Percentiles rank a stretch among this genome's conserved stretches.
Evolutionary conservation across 2,329 filamentous ascomycete species (phyloP).

Genomic region (Botrytis deweyae): DNA sequence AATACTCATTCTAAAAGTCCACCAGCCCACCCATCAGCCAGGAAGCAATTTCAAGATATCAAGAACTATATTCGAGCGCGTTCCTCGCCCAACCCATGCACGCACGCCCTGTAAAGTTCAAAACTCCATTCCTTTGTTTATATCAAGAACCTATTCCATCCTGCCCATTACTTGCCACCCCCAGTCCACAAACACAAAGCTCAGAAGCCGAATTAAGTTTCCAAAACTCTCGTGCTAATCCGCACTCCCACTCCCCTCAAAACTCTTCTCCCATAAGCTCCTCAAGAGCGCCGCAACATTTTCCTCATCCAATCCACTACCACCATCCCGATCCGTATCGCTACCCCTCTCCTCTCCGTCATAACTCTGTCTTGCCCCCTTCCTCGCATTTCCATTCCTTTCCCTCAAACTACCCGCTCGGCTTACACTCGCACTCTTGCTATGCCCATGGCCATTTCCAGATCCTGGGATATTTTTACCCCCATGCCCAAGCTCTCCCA

Average conservation of each 20-base stretch:
- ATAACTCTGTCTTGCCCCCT: slow-evolving; percentile 45
- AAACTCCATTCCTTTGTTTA: slow-evolving; percentile 5
- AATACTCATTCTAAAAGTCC: background rate
- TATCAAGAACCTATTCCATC: background rate
- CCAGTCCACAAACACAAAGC: background rate
- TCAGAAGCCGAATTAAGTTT: background rate
- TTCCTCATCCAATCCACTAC: slow-evolving; percentile 37
- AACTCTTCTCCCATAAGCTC: slow-evolving; percentile 61
- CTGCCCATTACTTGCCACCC: background rate
- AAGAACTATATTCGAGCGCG: background rate
- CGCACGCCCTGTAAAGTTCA: background rate
- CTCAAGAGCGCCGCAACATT: slow-evolving; percentile 53
- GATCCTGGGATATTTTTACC: slow-evolving; percentile 49
- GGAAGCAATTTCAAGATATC: background rate
- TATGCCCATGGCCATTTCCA: slow-evolving; percentile 28
- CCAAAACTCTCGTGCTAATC: slow-evolving; percentile 28
- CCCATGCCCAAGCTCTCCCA: slow-evolving; percentile 51
- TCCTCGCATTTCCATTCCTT: slow-evolving; percentile 21
- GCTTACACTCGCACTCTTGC: slow-evolving; percentile 26
- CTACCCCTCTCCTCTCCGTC: slow-evolving; percentile 33
- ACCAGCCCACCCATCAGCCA: background rate
- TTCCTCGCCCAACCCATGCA: background rate
- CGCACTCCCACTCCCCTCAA: slow-evolving; percentile 52
- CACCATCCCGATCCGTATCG: slow-evolving; percentile 32
- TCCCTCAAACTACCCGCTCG: slow-evolving; percentile 26